Base-by-base conservation (phyloP, 306 rosid species). In the Delonix regia region DNA sequence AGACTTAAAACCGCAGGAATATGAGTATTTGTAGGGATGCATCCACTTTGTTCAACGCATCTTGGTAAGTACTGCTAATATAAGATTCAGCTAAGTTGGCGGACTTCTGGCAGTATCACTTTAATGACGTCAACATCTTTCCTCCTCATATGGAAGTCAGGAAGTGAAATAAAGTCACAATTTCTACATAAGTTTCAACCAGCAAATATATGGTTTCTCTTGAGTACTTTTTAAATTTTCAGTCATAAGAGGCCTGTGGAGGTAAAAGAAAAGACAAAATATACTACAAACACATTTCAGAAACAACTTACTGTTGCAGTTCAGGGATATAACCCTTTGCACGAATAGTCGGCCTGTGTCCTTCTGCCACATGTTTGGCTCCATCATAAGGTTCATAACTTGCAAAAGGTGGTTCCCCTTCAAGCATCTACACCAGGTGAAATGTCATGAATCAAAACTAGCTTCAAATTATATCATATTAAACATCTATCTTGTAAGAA, bases 381-480 rank as follows among this genome's bases (percentile, higher is more conserved):
- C 94, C 98, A 7, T 91, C 98, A 53, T 94, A 91, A 79, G 98
- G 96, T 84, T 94, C 96, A 41, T 87, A 86, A 81, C 67, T 86
- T 42, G 98, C 39, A 59, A 91, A 89, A 18, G 98, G 98, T 42
- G 97, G 94, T 48, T 88, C 92, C 47, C 98, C 98, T 85, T 94
- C 98, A 69, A 94, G 92, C 97, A 94, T 94, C 98, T 94, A 90
- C 78, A 63, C 70, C 87, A 84, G 81, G 81, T 79, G 63, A 75
- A 63, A 80, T 74, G 52, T 69, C 36, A 51, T 33, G 55, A 70
- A 57, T 80, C 42, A 84, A 38, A 81, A 81, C 60, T 27, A 49
- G 79, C 47, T 69, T 51, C 64, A 74, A 70, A 69, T 25, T 41
- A 24, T 69, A 52, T 61, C 52, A 42, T 2, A 47, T 48, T 22